phyloP scores from a whole-genome alignment of 2,329 filamentous ascomycete species.

The Sphaerulina musiva region DNA sequence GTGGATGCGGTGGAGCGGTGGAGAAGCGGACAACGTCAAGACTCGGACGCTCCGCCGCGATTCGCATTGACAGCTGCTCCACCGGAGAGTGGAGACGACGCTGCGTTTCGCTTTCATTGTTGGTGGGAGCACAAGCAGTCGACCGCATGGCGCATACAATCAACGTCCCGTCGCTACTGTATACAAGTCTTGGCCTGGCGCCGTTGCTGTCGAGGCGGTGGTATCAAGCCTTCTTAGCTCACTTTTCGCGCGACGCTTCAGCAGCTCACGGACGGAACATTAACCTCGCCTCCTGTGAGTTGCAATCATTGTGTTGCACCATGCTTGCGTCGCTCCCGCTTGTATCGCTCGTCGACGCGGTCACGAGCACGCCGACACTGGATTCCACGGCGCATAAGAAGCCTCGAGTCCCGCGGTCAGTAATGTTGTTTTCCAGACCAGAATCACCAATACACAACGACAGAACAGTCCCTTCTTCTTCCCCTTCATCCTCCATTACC shows the following conservation, averaged over 20 bases:
- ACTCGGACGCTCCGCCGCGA: not conserved
- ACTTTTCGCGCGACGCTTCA: slow-evolving; percentile 3
- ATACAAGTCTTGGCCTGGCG: slow-evolving; percentile 9
- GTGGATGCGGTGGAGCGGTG: not conserved
- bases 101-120: slow-evolving; percentile 4
- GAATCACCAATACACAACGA: not conserved
- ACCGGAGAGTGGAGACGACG: not conserved
- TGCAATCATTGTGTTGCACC: not conserved
- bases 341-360: not conserved
- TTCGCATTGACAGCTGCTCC: not conserved
- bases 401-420: not conserved
- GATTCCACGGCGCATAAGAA: slow-evolving; percentile 1
- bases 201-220: slow-evolving; percentile 4
- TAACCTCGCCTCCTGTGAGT: not conserved
- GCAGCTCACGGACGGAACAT: slow-evolving; percentile 6
- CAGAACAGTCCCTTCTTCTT: slow-evolving; percentile 3
- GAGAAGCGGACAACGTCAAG: not conserved
- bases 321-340: no score
- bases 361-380: not conserved
- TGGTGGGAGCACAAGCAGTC: not conserved
- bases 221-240: slow-evolving; percentile 6
- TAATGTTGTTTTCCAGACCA: not conserved
- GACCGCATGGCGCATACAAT: not conserved
- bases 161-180: not conserved
- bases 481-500: not conserved